These are phyloP conservation scores for Russula virescens DNA, from an alignment of 768 basidiomycete genomes.

Conservation along the genomic window DNA sequence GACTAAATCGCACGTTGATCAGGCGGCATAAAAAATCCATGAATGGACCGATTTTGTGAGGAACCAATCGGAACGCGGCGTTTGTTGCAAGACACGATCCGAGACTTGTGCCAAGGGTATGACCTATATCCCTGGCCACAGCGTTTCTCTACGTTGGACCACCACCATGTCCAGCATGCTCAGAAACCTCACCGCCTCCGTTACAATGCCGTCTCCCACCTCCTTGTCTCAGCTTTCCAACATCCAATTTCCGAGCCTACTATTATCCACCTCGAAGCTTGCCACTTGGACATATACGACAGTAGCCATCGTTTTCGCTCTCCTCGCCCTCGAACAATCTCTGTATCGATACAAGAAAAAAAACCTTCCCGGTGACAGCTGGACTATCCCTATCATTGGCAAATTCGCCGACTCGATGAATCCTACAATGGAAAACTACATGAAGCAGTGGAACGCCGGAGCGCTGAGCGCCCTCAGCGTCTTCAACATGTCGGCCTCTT, in stretches of 20 bases:
- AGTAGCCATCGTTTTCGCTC: conserved; percentile 57
- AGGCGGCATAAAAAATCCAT: neutral
- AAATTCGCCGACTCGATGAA: conserved; percentile 90
- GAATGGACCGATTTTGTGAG: conserved; percentile 18
- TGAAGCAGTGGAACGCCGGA: conserved; percentile 87
- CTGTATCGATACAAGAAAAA: conserved; percentile 88
- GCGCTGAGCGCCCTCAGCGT: conserved; percentile 87
- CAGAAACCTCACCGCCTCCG: conserved; percentile 31
- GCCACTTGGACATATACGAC: conserved; percentile 62
- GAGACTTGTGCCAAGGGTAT: too few species aligned
- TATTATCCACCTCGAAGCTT: conserved; percentile 33
- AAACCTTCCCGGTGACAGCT: conserved; percentile 77
- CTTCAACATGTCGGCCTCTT: conserved; percentile 77
- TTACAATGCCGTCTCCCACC: conserved; percentile 41
- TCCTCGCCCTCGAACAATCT: conserved; percentile 82
- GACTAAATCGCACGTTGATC: too few species aligned
- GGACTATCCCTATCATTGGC: conserved; percentile 98
- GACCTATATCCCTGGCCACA: too few species aligned
- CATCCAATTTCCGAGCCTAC: conserved; percentile 45
- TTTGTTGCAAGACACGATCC: neutral
- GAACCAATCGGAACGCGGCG: conserved; percentile 7
- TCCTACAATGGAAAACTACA: conserved; percentile 89
- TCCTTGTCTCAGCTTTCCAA: conserved; percentile 37
- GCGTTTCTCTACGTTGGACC: neutral
- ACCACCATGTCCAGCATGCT: conserved; percentile 33